Evolutionary conservation across 2,329 filamentous ascomycete genomes (phyloP), one percentile per base, ranked within the genome.

Genomic region (Graphiopsis chlorocephala): DNA sequence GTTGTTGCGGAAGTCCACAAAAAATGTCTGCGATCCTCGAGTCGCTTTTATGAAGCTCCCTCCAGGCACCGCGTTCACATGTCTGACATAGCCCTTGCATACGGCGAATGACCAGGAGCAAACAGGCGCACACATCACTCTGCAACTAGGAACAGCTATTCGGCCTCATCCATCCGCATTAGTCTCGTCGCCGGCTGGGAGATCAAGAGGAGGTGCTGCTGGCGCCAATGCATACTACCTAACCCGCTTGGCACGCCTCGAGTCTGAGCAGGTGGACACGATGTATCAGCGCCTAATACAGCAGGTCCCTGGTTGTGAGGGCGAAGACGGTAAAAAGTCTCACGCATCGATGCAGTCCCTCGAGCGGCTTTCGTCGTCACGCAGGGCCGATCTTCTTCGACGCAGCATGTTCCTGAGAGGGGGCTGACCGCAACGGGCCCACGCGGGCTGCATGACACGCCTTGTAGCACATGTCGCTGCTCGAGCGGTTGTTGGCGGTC

Each of bases 371-470:
- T 29, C 31, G 48, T 62, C 48, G 60, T 55, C 60, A 62, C 60
- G 60, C 60, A 62, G 29, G 60, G 60, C 25, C 60, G 60, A 62
- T 62, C 60, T 62, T 45, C 60, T 55, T 42, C 48, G 60, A 42
- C 20, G 23, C 31, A 53, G 25, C 60, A 62, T 55, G 33, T 50
- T 50, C 58, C 31, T 61, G 58, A 50, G 60, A 55, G 48, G 29
- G 58, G 48, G 48, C 48, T 53, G 60, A 62, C 48, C 33, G 48
- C 60, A 55, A 62, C 60, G 60, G 28, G 48, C 29, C 48, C 60
- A 45, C 60, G 60, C 33, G 60, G 48, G 48, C 60, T 45, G 29
- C 58, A 17, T 26, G 31, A 25, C 25, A 29, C 28, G 42, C 45
- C 33, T 28, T 61, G 58, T 61, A 61, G 58, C 28, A 35, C 58